A percentile compares a stretch with the other conserved stretches of the same genome.
Evolutionary conservation across 169 alveolate species (phyloP).

Genomic region (Plasmodium blacklocki): DNA sequence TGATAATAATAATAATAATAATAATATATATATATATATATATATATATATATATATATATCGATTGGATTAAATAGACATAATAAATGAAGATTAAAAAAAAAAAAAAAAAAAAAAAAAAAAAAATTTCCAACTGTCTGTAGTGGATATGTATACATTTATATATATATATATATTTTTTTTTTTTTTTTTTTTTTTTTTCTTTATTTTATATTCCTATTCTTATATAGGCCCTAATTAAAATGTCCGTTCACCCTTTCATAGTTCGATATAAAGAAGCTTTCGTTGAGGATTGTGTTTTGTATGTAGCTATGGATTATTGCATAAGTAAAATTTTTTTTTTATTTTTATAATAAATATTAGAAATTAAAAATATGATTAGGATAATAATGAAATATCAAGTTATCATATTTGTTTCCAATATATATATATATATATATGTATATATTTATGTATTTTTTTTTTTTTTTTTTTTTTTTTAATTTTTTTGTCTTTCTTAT

Average conservation of each 20-base stretch:
- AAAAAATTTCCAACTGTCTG: background rate
- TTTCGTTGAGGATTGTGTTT: slow-evolving; percentile 39
- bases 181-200: slow-evolving; percentile 7
- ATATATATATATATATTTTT: background rate
- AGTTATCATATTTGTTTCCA: background rate
- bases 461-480: slow-evolving; percentile 14
- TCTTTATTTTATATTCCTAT: background rate
- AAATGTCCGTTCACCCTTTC: slow-evolving; percentile 73
- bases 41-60: background rate
- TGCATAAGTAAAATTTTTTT: slow-evolving; percentile 38
- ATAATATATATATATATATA: too few relatives aligned
- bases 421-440: background rate
- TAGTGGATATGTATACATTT: background rate
- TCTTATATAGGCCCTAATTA: slow-evolving; percentile 43
- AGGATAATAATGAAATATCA: too few relatives aligned
- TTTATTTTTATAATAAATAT: background rate
- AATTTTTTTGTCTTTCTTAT: slow-evolving; percentile 7
- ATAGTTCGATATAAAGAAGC: slow-evolving; percentile 77
- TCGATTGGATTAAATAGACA: background rate
- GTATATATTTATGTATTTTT: background rate
- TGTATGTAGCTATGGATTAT: slow-evolving; percentile 73
- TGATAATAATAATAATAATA: too few relatives aligned
- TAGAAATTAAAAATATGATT: too few relatives aligned
- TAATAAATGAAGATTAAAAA: background rate
- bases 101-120: slow-evolving; percentile 4